These are phyloP conservation scores for Hymenoscyphus salicellus DNA, from an alignment of 2,329 filamentous ascomycete genomes.

Conservation along the genomic window DNA sequence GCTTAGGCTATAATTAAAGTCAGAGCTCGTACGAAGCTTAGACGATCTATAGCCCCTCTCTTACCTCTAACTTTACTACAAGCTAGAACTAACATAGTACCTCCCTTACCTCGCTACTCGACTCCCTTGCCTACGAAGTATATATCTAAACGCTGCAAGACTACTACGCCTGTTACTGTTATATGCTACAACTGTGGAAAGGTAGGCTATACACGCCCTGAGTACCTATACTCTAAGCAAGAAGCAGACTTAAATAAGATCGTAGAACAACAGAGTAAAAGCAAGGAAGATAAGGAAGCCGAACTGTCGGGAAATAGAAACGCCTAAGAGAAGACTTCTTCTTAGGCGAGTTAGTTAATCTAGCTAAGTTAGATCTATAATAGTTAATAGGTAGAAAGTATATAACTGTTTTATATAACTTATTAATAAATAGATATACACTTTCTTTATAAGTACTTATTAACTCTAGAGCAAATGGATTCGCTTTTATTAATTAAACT, in stretches of 20 bases:
- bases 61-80: not conserved
- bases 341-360: not conserved
- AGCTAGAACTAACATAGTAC: not conserved
- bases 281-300: not conserved
- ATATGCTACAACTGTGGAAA: not conserved
- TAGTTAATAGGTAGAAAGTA: not conserved
- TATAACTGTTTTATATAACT: constrained; percentile 1
- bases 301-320: not conserved
- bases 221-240: not conserved
- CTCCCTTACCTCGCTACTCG: not conserved
- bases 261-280: not conserved
- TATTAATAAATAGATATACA: not conserved
- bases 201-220: not conserved
- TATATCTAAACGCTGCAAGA: not conserved
- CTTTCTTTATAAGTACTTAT: not conserved
- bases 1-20: not conserved
- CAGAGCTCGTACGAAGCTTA: not conserved
- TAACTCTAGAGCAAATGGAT: not conserved
- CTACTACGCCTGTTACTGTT: not conserved
- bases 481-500: not conserved
- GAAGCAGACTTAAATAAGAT: not conserved
- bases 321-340: not conserved
- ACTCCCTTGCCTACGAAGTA: not conserved
- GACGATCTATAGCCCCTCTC: not conserved
- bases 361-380: not conserved